Evolutionary conservation across 2,329 filamentous ascomycete genomes (phyloP).

Genomic region (Monilinia fructigena): DNA sequence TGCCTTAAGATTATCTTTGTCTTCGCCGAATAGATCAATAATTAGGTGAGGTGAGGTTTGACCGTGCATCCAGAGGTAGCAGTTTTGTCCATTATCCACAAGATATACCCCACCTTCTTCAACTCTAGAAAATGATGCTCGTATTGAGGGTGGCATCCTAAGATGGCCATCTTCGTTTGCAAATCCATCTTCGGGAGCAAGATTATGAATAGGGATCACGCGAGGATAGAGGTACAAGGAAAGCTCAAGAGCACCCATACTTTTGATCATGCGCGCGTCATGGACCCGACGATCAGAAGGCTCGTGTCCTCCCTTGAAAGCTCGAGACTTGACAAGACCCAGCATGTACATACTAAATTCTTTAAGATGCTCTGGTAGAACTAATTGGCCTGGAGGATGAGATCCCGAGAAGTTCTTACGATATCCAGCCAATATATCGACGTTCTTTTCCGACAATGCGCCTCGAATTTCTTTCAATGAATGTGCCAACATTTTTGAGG

Average conservation of each 20-base stretch:
- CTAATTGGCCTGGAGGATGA: conserved; percentile 87
- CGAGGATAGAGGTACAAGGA: conserved; percentile 93
- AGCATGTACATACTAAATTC: conserved; percentile 97
- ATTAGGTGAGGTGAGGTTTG: conserved; percentile 92
- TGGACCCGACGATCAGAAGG: conserved; percentile 87
- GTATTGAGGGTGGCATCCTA: conserved; percentile 74
- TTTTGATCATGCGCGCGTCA: conserved; percentile 85
- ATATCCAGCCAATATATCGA: conserved; percentile 88
- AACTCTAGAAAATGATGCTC: conserved; percentile 81
- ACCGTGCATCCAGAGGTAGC: conserved; percentile 87
- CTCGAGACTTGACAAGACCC: conserved; percentile 81
- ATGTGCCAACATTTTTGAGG: conserved; percentile 71
- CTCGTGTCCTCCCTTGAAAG: conserved; percentile 90
- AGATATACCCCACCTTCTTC: conserved; percentile 93
- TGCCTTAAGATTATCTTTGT: conserved; percentile 65
- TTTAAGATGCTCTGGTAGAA: conserved; percentile 93
- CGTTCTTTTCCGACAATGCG: conserved; percentile 82
- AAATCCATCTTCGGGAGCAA: conserved; percentile 85
- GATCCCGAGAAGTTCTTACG: conserved; percentile 84
- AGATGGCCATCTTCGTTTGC: conserved; percentile 81
- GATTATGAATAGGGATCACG: conserved; percentile 87
- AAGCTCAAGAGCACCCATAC: conserved; percentile 82
- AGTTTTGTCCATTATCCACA: conserved; percentile 91
- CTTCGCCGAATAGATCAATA: conserved; percentile 83
- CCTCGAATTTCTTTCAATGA: conserved; percentile 85